Base-by-base conservation (phyloP, 2,329 filamentous ascomycete genomes). In the Colletotrichum tofieldiae region DNA sequence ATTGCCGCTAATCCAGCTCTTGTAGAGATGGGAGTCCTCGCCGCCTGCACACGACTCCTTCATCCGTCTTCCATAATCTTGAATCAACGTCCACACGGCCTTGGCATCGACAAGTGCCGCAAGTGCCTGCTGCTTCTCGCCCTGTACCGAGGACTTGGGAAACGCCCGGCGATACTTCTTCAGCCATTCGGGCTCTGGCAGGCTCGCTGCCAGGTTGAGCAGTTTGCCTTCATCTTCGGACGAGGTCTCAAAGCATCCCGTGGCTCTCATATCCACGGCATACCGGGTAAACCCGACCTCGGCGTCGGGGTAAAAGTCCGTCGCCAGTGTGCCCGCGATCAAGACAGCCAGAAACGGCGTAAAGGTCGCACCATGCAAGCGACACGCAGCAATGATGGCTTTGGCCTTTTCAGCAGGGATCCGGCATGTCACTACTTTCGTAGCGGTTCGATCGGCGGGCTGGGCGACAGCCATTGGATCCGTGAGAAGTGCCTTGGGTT, bases 261-360 rank as follows among this genome's bases (percentile, higher is more conserved):
- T 56, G 4, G 49, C 60, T 7, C 78, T 12, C 84, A 83, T 77
- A 82, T 87, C 75, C 81, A 87, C 75, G 67, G 63, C 4, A 77
- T 87, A 55, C 1, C 71, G 67, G 6, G 67, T 71, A 7, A 73
- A 73, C 0, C 71, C 71, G 2, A 78, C 65, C 51, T 75, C 76
- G 0, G 77, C 77, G 8, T 76, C 60, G 0, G 76, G 77, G 35
- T 77, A 78, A 20, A 68, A 74, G 20, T 78, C 77, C 14, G 43
- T 68, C 0, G 73, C 73, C 5, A 78, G 56, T 0, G 76, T 74
- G 41, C 65, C 65, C 1, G 66, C 26, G 5, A 74, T n/a, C 59
- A 75, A 61, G 2, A 71, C 61, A 1, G 65, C 71, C 2, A 78
- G 37, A 1, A 78, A 65, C 1, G 77, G 76, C 0, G 77, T 78